Evolutionary conservation across 1,284 basidiomycete genomes (phyloP).

Genomic region (Irpex lacteus): DNA sequence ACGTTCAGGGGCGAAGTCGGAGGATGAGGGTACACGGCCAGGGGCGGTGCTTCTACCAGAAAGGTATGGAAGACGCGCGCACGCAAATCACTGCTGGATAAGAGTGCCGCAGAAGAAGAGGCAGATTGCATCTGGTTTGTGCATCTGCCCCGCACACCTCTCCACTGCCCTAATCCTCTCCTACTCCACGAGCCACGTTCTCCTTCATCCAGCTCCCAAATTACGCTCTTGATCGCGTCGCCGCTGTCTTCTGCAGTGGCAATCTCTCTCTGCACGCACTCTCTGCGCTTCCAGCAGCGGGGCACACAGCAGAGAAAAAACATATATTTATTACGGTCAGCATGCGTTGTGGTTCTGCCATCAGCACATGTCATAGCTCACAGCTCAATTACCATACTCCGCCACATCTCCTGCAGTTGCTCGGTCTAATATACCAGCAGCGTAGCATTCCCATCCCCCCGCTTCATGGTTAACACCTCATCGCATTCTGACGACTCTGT

Average conservation of each 20-base stretch:
- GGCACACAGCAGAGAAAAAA: neutral
- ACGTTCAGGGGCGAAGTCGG: neutral
- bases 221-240: neutral
- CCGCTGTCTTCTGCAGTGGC: neutral
- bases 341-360: neutral
- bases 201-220: neutral
- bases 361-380: neutral
- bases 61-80: neutral
- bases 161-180: slow-evolving; percentile 6
- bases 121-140: neutral
- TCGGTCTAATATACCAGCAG: neutral
- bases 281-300: too few species aligned
- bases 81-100: neutral
- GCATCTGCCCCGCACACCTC: neutral
- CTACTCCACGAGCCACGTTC: slow-evolving; percentile 6
- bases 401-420: neutral
- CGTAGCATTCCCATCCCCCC: neutral
- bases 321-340: neutral
- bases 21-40: neutral
- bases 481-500: neutral
- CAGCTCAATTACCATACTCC: neutral
- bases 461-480: neutral
- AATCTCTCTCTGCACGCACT: neutral
- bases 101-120: neutral
- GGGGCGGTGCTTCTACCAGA: neutral